Conservation (phyloP, 345 rosid genomes). For the Eucalyptus cloeziana region DNA sequence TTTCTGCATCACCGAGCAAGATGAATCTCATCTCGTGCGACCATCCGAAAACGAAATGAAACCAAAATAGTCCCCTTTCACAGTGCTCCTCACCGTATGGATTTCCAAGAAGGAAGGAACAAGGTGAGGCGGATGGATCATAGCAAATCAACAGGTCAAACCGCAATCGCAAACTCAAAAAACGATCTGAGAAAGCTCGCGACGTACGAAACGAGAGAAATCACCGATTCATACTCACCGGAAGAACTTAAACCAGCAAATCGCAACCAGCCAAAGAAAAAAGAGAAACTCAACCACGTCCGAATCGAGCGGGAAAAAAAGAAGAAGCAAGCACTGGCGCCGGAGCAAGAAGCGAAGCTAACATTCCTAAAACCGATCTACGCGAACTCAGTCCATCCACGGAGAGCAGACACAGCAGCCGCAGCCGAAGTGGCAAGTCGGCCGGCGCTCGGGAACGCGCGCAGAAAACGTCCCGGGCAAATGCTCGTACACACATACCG, state of each 20-base stretch:
- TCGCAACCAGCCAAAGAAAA: background rate
- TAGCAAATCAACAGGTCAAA: background rate
- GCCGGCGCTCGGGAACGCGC: background rate
- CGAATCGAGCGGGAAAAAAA: background rate
- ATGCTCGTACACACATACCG: constrained; percentile 23
- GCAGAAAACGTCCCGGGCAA: background rate
- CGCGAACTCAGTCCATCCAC: background rate
- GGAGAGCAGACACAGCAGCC: background rate
- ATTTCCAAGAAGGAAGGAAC: background rate
- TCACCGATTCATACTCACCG: background rate
- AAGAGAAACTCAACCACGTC: background rate
- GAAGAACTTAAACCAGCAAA: background rate
- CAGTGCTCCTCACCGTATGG: background rate
- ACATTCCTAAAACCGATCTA: background rate
- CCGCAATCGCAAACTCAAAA: background rate
- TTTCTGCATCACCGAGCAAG: background rate
- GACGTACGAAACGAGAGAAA: background rate
- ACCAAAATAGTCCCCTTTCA: background rate
- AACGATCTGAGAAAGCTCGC: background rate
- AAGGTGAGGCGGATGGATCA: background rate
- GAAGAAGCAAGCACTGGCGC: background rate
- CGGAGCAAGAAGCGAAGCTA: background rate
- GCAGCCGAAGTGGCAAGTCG: background rate
- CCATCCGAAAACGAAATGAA: background rate
- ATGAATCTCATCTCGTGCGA: background rate